Conservation (phyloP, 305 asterid species). For the Solanum hybrid region DNA sequence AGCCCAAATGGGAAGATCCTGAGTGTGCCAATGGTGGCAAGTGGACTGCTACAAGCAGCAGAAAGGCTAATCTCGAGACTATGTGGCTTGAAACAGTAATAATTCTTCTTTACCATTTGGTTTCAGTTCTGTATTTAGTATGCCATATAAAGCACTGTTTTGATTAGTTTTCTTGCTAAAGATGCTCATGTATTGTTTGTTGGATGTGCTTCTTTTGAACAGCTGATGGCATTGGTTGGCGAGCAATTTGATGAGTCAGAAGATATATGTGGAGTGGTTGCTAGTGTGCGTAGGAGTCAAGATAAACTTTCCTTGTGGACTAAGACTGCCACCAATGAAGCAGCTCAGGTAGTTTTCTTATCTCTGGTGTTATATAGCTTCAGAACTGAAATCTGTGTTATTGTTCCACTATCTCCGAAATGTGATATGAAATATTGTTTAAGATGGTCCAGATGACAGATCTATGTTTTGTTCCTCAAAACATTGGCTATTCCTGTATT, state of each 20-base stretch:
- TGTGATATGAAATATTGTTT: not conserved
- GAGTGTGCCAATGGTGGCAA: slow-evolving; percentile 97
- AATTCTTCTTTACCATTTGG: not conserved
- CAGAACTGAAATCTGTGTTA: not conserved
- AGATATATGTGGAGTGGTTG: slow-evolving; percentile 97
- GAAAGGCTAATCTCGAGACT: slow-evolving; percentile 47
- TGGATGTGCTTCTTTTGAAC: slow-evolving; percentile 10
- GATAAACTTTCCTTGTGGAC: slow-evolving; percentile 93
- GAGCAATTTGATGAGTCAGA: slow-evolving; percentile 95
- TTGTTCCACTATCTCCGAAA: not conserved
- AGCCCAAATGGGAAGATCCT: slow-evolving; percentile 99
- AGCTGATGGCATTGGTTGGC: slow-evolving; percentile 94
- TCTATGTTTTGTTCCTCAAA: not conserved
- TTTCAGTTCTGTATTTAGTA: not conserved
- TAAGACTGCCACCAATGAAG: slow-evolving; percentile 87
- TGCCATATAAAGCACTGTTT: not conserved
- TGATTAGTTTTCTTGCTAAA: not conserved
- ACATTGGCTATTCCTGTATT: not conserved
- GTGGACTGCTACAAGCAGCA: slow-evolving; percentile 61
- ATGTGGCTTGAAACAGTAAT: slow-evolving; percentile 98
- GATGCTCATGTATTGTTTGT: not conserved
- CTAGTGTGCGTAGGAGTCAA: slow-evolving; percentile 77
- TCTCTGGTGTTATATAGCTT: not conserved
- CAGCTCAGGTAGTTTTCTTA: slow-evolving; percentile 54
- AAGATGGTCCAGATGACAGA: not conserved